Evolutionary conservation across 2,329 filamentous ascomycete species (phyloP).

Genomic region (Teratosphaeria zuluensis): DNA sequence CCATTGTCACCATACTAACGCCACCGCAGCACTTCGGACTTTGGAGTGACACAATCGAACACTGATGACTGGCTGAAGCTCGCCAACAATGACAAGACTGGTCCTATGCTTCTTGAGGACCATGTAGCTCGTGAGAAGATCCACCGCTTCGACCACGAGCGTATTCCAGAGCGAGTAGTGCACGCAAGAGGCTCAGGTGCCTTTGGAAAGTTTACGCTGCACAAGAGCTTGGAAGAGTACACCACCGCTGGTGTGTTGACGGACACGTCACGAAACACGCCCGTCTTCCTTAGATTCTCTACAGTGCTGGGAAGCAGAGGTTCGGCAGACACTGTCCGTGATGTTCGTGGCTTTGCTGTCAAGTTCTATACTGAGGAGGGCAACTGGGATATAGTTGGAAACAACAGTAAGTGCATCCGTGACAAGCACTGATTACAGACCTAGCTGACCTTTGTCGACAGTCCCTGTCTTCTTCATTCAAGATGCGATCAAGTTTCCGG

Average conservation of each 20-base stretch:
- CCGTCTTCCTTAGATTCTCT: constrained; percentile 64
- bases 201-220: constrained; percentile 57
- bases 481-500: constrained; percentile 64
- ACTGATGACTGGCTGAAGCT: constrained; percentile 66
- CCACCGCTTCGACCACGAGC: constrained; percentile 66
- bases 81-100: constrained; percentile 51
- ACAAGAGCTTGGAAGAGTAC: constrained; percentile 53
- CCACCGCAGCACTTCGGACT: constrained; percentile 53
- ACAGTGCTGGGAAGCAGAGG: constrained; percentile 68
- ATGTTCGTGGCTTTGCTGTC: constrained; percentile 69
- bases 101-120: constrained; percentile 63
- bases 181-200: constrained; percentile 57
- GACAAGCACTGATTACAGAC: neutral
- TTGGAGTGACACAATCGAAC: constrained; percentile 61
- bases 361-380: constrained; percentile 72
- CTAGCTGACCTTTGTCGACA: neutral
- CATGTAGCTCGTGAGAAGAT: constrained; percentile 65
- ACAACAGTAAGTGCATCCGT: constrained; percentile 45
- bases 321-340: constrained; percentile 71
- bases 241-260: constrained; percentile 56
- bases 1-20: neutral
- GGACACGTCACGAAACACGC: constrained; percentile 58
- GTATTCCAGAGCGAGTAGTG: constrained; percentile 59
- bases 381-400: constrained; percentile 52
- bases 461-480: constrained; percentile 66